phyloP scores from a whole-genome alignment of 495 filamentous ascomycete species.

The Xylaria palmicola region DNA sequence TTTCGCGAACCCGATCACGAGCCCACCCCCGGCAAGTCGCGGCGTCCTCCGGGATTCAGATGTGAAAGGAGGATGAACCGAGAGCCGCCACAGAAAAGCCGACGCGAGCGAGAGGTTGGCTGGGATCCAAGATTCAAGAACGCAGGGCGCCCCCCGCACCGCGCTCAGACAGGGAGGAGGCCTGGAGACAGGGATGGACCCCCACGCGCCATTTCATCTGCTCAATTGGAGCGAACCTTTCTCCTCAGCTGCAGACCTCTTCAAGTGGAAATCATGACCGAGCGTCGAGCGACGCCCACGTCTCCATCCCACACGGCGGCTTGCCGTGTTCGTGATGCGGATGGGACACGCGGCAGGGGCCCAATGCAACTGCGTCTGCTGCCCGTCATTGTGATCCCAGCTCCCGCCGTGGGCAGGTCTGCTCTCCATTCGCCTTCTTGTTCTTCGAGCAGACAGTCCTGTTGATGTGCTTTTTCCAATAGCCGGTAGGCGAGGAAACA shows the following conservation, averaged over 20 bases:
- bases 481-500: constrained; percentile 4
- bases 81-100: neutral
- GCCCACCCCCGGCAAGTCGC: neutral
- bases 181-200: constrained; percentile 7
- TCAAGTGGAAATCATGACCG: constrained; percentile 14
- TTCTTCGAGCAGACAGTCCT: neutral
- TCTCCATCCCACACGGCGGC: constrained; percentile 11
- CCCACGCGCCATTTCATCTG: constrained; percentile 13
- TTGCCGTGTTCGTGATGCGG: constrained; percentile 14
- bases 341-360: constrained; percentile 14
- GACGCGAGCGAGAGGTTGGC: neutral
- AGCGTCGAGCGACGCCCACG: constrained; percentile 9
- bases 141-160: neutral
- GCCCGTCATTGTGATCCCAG: neutral
- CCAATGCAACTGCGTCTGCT: constrained; percentile 8
- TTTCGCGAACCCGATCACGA: too few species aligned
- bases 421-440: neutral
- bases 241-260: constrained; percentile 12
- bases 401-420: neutral
- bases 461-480: neutral
- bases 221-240: constrained; percentile 12
- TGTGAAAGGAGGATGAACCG: neutral
- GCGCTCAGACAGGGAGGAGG: neutral
- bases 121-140: neutral
- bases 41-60: neutral